These are phyloP conservation scores for Copromyces sp. DNA, from an alignment of 495 filamentous ascomycete species.

Conservation along the genomic window DNA sequence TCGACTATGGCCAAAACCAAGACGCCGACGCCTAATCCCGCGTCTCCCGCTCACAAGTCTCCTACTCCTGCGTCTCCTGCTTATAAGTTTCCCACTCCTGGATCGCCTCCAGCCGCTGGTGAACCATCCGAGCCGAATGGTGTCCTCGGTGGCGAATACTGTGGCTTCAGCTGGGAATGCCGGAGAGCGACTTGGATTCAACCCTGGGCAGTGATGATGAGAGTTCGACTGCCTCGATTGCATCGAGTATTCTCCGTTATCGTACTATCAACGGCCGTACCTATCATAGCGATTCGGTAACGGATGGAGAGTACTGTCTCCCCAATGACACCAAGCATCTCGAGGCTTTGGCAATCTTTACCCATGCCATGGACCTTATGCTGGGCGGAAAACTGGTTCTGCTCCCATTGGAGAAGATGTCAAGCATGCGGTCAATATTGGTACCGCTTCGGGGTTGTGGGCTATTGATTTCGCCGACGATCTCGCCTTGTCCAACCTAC, in stretches of 20 bases:
- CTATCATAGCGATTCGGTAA: slow-evolving; percentile 17
- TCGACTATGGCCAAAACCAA: not conserved
- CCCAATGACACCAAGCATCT: not conserved
- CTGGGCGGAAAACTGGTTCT: not conserved
- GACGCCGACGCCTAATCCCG: not conserved
- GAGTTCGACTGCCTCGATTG: slow-evolving; percentile 31
- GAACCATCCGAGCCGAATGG: not conserved
- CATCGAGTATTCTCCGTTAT: slow-evolving; percentile 34
- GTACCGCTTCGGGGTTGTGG: slow-evolving; percentile 19
- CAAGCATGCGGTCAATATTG: slow-evolving; percentile 7
- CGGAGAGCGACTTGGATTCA: not conserved
- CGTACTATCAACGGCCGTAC: slow-evolving; percentile 27
- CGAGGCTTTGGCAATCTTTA: not conserved
- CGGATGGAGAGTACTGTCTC: not conserved
- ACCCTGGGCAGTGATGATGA: not conserved
- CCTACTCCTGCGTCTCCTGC: not conserved
- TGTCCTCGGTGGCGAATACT: not conserved
- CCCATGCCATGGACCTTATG: not conserved
- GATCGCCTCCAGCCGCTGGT: not conserved
- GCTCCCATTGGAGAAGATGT: not conserved
- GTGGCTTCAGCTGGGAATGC: not conserved
- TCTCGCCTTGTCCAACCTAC: slow-evolving; percentile 43
- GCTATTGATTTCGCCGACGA: slow-evolving; percentile 18
- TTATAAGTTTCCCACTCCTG: not conserved
- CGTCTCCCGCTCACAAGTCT: not conserved